Evolutionary conservation across 495 filamentous ascomycete species (phyloP).

Genomic region (Peziza echinospora): DNA sequence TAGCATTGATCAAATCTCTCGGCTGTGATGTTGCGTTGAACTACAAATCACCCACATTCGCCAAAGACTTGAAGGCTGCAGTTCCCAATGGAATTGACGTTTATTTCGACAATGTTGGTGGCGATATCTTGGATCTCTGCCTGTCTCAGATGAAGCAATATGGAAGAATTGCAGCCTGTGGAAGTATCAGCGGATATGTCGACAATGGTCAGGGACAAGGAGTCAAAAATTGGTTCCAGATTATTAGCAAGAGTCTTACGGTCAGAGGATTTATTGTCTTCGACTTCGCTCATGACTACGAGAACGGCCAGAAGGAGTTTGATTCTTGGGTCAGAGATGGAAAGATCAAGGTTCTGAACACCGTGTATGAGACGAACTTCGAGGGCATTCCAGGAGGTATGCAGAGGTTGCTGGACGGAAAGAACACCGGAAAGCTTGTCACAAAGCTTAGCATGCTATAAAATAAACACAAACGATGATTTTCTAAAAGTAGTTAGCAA

Average conservation of each 20-base stretch:
- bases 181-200: slow-evolving; percentile 32
- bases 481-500: too few relatives aligned
- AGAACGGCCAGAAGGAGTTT: slow-evolving; percentile 25
- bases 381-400: slow-evolving; percentile 29
- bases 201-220: slow-evolving; percentile 19
- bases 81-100: slow-evolving; percentile 45
- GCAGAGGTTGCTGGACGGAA: slow-evolving; percentile 30
- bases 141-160: slow-evolving; percentile 30
- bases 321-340: slow-evolving; percentile 31
- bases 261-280: slow-evolving; percentile 43
- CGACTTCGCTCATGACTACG: slow-evolving; percentile 27
- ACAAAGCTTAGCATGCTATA: too few relatives aligned
- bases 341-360: slow-evolving; percentile 34
- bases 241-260: slow-evolving; percentile 28
- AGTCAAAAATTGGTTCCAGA: slow-evolving; percentile 28
- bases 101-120: slow-evolving; percentile 54
- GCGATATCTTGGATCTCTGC: slow-evolving; percentile 40
- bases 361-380: slow-evolving; percentile 33
- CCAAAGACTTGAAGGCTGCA: slow-evolving; percentile 31
- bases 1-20: slow-evolving; percentile 33
- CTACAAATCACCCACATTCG: slow-evolving; percentile 39
- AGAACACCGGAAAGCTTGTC: slow-evolving; percentile 32
- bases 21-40: slow-evolving; percentile 47
- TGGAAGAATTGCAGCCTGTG: slow-evolving; percentile 42
- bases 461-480: too few relatives aligned